A percentile compares a stretch with the other conserved stretches of the same genome.
Evolutionary conservation across 2,329 filamentous ascomycete genomes (phyloP).

Genomic region (Thelonectria rubi): DNA sequence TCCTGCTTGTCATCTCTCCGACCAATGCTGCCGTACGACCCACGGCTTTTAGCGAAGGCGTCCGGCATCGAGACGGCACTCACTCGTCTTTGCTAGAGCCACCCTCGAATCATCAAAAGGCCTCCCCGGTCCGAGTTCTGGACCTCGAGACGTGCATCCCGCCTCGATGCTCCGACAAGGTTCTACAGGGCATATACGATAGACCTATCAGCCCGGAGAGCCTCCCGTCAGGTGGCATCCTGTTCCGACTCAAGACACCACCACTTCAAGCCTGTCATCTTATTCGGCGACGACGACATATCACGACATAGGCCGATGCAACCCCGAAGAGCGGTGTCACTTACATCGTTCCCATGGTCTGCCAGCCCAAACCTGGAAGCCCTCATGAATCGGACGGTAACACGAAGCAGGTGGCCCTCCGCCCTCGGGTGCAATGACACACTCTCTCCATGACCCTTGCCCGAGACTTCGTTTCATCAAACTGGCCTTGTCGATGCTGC

Average conservation of each 20-base stretch:
- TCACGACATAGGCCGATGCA: neutral
- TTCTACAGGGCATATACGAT: neutral
- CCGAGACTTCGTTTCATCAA: neutral
- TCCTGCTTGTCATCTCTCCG: slow-evolving; percentile 1
- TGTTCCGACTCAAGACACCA: slow-evolving; percentile 12
- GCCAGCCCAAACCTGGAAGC: neutral
- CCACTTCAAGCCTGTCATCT: neutral
- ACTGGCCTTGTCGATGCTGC: neutral
- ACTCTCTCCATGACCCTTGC: neutral
- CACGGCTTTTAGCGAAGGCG: neutral
- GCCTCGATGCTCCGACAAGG: neutral
- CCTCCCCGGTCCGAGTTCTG: neutral
- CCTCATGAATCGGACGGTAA: neutral
- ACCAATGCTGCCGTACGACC: neutral
- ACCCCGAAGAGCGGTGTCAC: neutral
- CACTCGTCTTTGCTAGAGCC: neutral
- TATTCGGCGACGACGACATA: slow-evolving; percentile 1
- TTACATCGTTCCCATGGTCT: neutral
- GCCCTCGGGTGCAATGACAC: neutral
- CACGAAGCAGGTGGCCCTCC: neutral
- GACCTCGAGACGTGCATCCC: neutral
- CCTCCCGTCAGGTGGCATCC: neutral
- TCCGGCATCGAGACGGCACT: neutral
- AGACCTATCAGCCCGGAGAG: slow-evolving; percentile 2
- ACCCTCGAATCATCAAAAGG: neutral